Percentiles rank a stretch among this genome's conserved stretches.
These are phyloP conservation scores for Galerina sulciceps DNA, from an alignment of 768 basidiomycete species.

Conservation along the genomic window DNA sequence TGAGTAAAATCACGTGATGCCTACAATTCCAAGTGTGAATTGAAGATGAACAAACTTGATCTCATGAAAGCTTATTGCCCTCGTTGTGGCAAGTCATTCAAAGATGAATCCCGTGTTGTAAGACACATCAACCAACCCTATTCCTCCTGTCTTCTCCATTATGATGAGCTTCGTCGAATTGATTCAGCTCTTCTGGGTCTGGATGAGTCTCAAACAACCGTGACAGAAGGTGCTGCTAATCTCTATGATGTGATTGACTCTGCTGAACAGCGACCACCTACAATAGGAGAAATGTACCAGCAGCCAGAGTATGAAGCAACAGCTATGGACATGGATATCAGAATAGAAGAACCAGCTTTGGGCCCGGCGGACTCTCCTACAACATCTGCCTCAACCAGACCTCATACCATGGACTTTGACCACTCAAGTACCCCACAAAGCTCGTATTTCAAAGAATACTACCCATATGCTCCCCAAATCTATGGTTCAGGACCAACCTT, in stretches of 20 bases:
- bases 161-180: not conserved
- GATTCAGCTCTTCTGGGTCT: not conserved
- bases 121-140: slow-evolving; percentile 5
- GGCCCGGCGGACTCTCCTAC: not conserved
- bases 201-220: not conserved
- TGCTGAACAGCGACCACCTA: not conserved
- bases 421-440: not conserved
- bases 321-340: not conserved
- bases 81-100: not conserved
- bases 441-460: not conserved
- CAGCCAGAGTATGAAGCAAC: not conserved
- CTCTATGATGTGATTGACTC: not conserved
- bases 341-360: not conserved
- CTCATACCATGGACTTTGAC: not conserved
- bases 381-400: not conserved
- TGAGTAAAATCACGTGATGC: no score
- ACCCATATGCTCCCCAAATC: slow-evolving; percentile 7
- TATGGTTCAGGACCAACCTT: slow-evolving; percentile 25
- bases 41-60: no score
- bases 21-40: no score
- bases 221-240: no score
- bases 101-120: not conserved
- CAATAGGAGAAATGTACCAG: not conserved
- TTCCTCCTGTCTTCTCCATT: not conserved
- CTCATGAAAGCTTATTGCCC: not conserved